Conservation (phyloP, 2,329 filamentous ascomycete species). For the Bimuria novae-zelandiae region DNA sequence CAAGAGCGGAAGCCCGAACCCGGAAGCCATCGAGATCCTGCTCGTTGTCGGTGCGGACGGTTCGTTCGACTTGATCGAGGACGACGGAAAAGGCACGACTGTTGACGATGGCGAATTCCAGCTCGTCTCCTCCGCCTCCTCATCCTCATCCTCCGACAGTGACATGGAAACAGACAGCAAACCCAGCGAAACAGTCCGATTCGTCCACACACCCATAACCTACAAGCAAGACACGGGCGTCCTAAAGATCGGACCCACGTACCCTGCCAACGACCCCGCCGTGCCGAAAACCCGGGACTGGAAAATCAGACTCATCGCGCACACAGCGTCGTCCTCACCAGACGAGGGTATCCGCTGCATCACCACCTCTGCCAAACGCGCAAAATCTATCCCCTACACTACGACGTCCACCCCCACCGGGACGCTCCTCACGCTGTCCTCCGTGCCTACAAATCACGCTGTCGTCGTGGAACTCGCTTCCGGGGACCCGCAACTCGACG, state of each 20-base stretch:
- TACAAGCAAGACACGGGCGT: slow-evolving; percentile 45
- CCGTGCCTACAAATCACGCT: slow-evolving; percentile 27
- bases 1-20: slow-evolving; percentile 55
- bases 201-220: slow-evolving; percentile 41
- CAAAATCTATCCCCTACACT: slow-evolving; percentile 27
- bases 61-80: slow-evolving; percentile 56
- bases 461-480: slow-evolving; percentile 34
- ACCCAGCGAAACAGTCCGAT: slow-evolving; percentile 34
- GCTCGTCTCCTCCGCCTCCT: slow-evolving; percentile 24
- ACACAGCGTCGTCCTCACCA: slow-evolving; percentile 20
- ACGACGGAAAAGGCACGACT: slow-evolving; percentile 44
- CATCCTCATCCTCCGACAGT: slow-evolving; percentile 5
- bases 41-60: slow-evolving; percentile 54
- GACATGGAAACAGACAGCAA: slow-evolving; percentile 27
- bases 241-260: slow-evolving; percentile 40
- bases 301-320: slow-evolving; percentile 39
- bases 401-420: slow-evolving; percentile 26
- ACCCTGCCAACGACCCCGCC: slow-evolving; percentile 27
- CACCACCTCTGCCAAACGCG: slow-evolving; percentile 29
- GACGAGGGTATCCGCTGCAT: slow-evolving; percentile 30
- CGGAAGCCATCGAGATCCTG: slow-evolving; percentile 55
- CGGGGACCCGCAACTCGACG: slow-evolving; percentile 37
- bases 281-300: slow-evolving; percentile 38
- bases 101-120: slow-evolving; percentile 44
- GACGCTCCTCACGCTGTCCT: slow-evolving; percentile 30